Conservation (phyloP, 345 rosid species). For the Gossypioides kirkii region DNA sequence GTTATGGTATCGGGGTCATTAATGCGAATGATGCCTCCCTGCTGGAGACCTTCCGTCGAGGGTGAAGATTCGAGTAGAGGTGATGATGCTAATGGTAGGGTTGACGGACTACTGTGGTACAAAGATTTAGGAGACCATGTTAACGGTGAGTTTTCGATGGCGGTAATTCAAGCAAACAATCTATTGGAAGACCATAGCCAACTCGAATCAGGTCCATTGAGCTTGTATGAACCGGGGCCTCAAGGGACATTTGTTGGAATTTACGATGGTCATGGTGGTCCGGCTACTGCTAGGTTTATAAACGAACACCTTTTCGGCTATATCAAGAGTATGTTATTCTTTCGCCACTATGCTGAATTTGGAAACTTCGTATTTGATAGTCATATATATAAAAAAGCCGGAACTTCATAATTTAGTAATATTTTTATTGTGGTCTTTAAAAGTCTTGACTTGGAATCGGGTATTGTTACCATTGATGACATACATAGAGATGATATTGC, state of each 20-base stretch:
- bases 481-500: too few relatives aligned
- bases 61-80: conserved; percentile 61
- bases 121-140: conserved; percentile 70
- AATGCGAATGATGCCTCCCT: conserved; percentile 66
- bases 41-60: conserved; percentile 79
- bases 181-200: conserved; percentile 82
- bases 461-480: too few relatives aligned
- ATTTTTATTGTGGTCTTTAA: background rate
- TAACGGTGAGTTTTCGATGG: conserved; percentile 90
- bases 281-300: conserved; percentile 82
- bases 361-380: background rate
- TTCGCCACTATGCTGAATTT: conserved; percentile 3
- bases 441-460: too few relatives aligned
- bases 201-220: conserved; percentile 87
- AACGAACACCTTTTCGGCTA: conserved; percentile 64
- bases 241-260: conserved; percentile 92
- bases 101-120: conserved; percentile 83
- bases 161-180: conserved; percentile 83
- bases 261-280: conserved; percentile 98
- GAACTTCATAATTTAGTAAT: background rate
- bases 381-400: background rate
- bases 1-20: conserved; percentile 68
- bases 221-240: conserved; percentile 66
- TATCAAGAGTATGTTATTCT: conserved; percentile 55
- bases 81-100: conserved; percentile 53